Base-by-base conservation (phyloP, 2,329 filamentous ascomycete genomes). In the Rhexocercosporidium sp. region DNA sequence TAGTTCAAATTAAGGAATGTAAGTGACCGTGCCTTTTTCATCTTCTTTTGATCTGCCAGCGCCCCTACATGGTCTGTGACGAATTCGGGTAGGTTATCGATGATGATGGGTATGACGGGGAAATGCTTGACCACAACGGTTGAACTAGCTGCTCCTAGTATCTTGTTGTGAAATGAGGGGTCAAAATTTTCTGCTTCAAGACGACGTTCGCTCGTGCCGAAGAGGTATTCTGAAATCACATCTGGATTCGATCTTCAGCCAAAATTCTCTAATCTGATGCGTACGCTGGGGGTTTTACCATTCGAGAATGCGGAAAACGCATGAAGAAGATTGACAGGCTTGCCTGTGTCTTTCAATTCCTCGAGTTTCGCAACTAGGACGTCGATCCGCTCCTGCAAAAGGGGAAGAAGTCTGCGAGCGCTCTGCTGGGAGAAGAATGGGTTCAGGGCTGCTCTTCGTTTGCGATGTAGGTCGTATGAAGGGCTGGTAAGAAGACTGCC, bases 221-320 rank as follows among this genome's bases (percentile, higher is more conserved):
- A 77, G 27, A 66, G 68, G 66, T 74, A 75, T 41, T 75, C 66
- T 22, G 69, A 72, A 25, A 76, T 71, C 12, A 73, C 67, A 65
- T 77, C 75, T 65, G 44, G 25, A 9, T 31, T 27, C 46, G 29
- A 11, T 34, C n/a, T 9, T 60, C 29, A 66, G 53, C 18, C 16
- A 20, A 37, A 1, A 27, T 2, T 3, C 3, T 51, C 3, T 37
- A 12, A 20, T 22, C 16, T 11, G 59, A 37, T 16, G 20, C 49
- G 12, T 22, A 51, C n/a, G 1, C 11, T 37, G 16, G 29, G n/a
- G 9, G 7, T 8, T 59, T 37, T 62, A 69, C 67, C 67, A 63
- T 71, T 69, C 18, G 69, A 60, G 12, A 71, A 67, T 8, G 69
- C 67, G 16, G 62, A 59, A 49, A 67, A 62, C 16, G 65, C 70